phyloP scores from a whole-genome alignment of 1,139 yeast species.

The Yamadazyma taylorii region DNA sequence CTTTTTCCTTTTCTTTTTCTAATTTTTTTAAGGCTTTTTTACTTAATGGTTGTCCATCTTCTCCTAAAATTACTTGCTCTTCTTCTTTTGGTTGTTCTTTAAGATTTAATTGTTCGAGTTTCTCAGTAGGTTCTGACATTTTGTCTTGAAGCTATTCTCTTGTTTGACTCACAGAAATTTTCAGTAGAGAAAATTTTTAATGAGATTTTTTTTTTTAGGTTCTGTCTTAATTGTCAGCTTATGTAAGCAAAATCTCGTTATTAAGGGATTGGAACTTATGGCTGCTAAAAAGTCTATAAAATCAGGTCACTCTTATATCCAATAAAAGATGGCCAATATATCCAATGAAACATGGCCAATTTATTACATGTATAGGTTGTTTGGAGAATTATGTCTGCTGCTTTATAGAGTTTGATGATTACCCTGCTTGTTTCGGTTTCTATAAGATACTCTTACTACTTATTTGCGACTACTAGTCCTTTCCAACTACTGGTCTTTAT shows the following conservation, averaged over 20 bases:
- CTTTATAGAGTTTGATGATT: no score
- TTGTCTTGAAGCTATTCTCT: neutral
- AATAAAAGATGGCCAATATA: no score
- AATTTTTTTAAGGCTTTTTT: slow-evolving; percentile 94
- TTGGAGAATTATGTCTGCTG: no score
- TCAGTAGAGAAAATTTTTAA: slow-evolving; percentile 1
- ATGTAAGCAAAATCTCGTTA: neutral
- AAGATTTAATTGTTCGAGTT: slow-evolving; percentile 34
- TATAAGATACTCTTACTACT: no score
- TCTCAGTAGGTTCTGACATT: slow-evolving; percentile 28
- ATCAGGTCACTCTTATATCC: no score
- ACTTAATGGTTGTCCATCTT: slow-evolving; percentile 92
- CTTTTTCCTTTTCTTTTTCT: slow-evolving; percentile 91
- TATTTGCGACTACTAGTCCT: no score
- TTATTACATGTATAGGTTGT: no score
- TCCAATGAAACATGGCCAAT: no score
- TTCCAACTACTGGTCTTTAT: no score
- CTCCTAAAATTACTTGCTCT: slow-evolving; percentile 49
- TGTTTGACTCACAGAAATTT: neutral
- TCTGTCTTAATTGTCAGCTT: no score
- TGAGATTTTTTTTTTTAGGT: slow-evolving; percentile 1
- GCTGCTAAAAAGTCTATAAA: slow-evolving; percentile 1
- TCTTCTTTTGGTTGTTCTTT: slow-evolving; percentile 23
- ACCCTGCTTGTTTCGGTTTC: no score
- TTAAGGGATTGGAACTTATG: no score